Conservation (phyloP, 2,329 filamentous ascomycete species). For the Phaeoacremonium minimum region DNA sequence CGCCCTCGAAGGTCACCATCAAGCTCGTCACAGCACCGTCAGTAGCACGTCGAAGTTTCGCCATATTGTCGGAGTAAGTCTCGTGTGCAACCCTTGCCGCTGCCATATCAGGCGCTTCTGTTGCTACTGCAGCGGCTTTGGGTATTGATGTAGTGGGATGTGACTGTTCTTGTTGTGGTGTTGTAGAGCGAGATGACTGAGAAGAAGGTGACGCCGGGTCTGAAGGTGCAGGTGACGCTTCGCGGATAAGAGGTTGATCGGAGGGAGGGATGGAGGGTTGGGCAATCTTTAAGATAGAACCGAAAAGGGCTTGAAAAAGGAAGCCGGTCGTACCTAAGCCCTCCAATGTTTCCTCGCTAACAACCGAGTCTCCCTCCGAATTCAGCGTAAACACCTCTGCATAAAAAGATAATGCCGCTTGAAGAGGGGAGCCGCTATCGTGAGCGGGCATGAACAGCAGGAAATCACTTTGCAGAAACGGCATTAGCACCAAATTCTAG, state of each 20-base stretch:
- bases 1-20: not conserved
- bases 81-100: not conserved
- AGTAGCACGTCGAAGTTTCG: too few species aligned
- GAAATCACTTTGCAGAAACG: constrained; percentile 64
- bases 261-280: constrained; percentile 18
- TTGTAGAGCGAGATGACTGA: too few species aligned
- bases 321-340: constrained; percentile 84
- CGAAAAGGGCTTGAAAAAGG: constrained; percentile 71
- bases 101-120: not conserved
- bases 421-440: constrained; percentile 62
- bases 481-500: constrained; percentile 4
- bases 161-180: too few species aligned
- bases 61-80: not conserved
- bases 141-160: too few species aligned
- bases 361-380: constrained; percentile 87
- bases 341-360: constrained; percentile 86
- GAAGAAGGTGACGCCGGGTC: not conserved
- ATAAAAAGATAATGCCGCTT: constrained; percentile 86
- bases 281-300: constrained; percentile 68
- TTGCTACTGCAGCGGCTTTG: not conserved
- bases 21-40: too few species aligned
- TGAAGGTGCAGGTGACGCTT: not conserved
- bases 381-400: constrained; percentile 84
- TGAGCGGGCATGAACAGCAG: constrained; percentile 82
- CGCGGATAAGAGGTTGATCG: constrained; percentile 8